These are phyloP conservation scores for Penicillium egyptiacum DNA, from an alignment of 495 filamentous ascomycete genomes.

Conservation along the genomic window DNA sequence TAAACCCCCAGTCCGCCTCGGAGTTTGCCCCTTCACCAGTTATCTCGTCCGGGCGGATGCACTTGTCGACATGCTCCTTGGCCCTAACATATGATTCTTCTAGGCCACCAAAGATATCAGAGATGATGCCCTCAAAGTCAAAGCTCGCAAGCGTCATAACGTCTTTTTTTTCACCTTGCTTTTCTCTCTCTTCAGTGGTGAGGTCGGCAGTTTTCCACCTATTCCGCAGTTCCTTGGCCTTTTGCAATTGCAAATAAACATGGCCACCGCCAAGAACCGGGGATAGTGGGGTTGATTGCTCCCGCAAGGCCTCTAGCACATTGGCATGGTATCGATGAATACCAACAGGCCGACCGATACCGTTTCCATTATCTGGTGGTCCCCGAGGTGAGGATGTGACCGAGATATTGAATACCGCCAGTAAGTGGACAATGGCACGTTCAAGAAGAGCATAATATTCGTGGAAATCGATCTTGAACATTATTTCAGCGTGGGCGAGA, in stretches of 20 bases:
- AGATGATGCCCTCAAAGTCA: slow-evolving; percentile 56
- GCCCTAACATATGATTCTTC: slow-evolving; percentile 37
- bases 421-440: slow-evolving; percentile 60
- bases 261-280: slow-evolving; percentile 48
- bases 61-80: slow-evolving; percentile 28
- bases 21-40: slow-evolving; percentile 19
- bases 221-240: slow-evolving; percentile 65
- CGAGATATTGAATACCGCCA: slow-evolving; percentile 55
- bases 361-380: slow-evolving; percentile 6
- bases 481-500: slow-evolving; percentile 51
- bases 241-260: slow-evolving; percentile 48
- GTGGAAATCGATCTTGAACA: slow-evolving; percentile 72
- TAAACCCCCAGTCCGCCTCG: slow-evolving; percentile 56
- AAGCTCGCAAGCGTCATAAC: slow-evolving; percentile 48
- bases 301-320: slow-evolving; percentile 56
- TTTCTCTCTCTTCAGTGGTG: slow-evolving; percentile 36
- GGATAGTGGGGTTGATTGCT: slow-evolving; percentile 50
- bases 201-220: slow-evolving; percentile 63
- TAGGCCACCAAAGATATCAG: slow-evolving; percentile 39
- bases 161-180: slow-evolving; percentile 17
- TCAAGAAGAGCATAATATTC: slow-evolving; percentile 69
- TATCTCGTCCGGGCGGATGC: slow-evolving; percentile 8
- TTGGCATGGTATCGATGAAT: slow-evolving; percentile 64
- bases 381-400: slow-evolving; percentile 29
- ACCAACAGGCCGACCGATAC: slow-evolving; percentile 12